Conservation (phyloP, 2,329 filamentous ascomycete species). For the Aspergillus sclerotialis region DNA sequence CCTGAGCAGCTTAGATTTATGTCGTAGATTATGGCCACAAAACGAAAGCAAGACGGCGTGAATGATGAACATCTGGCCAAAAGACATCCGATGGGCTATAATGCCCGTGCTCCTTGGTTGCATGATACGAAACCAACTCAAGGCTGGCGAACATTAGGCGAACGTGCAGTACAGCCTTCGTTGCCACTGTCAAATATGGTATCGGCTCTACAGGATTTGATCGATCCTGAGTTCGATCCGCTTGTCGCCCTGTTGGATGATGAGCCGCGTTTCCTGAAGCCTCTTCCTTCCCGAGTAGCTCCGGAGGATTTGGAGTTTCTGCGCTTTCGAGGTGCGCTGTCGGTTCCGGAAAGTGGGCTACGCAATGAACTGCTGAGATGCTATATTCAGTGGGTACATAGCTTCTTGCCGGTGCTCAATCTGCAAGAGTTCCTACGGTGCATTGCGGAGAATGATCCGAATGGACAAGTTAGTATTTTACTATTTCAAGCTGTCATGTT, state of each 20-base stretch:
- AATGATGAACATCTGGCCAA: conserved; percentile 12
- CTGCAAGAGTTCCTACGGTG: conserved; percentile 47
- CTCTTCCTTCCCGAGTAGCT: conserved; percentile 65
- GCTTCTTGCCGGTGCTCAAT: conserved; percentile 79
- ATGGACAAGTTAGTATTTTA: conserved; percentile 67
- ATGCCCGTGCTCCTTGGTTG: conserved; percentile 26
- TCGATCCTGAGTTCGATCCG: conserved; percentile 33
- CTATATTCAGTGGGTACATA: conserved; percentile 80
- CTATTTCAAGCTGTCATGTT: conserved; percentile 94
- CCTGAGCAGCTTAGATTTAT: conserved; percentile 9
- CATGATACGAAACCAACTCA: conserved; percentile 17
- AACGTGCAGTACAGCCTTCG: conserved; percentile 21
- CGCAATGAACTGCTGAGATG: conserved; percentile 70
- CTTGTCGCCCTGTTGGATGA: conserved; percentile 30
- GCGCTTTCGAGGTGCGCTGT: conserved; percentile 69
- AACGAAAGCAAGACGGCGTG: conserved; percentile 21
- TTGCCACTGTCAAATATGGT: conserved; percentile 33
- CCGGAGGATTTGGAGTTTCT: conserved; percentile 74
- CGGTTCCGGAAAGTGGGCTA: conserved; percentile 59
- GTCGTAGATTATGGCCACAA: conserved; percentile 15
- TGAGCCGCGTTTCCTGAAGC: conserved; percentile 61
- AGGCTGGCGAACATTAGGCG: conserved; percentile 22
- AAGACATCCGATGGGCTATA: conserved; percentile 19
- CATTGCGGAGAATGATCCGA: conserved; percentile 59
- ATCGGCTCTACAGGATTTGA: conserved; percentile 29